Evolutionary conservation across 768 basidiomycete genomes (phyloP).

Genomic region (Tricholoma flavovirens): DNA sequence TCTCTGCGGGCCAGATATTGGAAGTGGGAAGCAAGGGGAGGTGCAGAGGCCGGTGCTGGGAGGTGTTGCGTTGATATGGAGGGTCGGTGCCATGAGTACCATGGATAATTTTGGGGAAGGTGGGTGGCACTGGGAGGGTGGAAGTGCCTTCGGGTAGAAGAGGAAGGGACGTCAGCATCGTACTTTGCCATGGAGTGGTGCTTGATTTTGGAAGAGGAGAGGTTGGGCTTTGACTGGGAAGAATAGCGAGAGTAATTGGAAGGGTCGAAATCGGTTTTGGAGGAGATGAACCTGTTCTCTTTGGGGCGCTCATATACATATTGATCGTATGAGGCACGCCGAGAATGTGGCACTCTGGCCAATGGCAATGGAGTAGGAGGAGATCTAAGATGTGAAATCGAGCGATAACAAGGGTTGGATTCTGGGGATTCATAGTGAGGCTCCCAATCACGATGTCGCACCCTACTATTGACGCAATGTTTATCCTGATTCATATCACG

Average conservation of each 20-base stretch:
- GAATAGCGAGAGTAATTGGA: neutral
- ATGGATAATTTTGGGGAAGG: neutral
- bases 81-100: neutral
- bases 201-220: neutral
- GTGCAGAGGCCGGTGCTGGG: neutral
- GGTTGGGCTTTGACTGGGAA: neutral
- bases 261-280: no score
- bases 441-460: conserved; percentile 2
- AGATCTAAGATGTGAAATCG: neutral
- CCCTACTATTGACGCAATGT: neutral
- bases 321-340: conserved; percentile 8
- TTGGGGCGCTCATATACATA: conserved; percentile 5
- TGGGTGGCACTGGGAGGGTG: neutral
- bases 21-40: neutral
- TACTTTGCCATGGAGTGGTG: no score
- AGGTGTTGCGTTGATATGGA: neutral
- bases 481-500: conserved; percentile 1
- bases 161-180: no score
- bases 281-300: conserved; percentile 1
- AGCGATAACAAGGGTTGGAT: no score
- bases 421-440: conserved; percentile 3
- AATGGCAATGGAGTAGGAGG: neutral
- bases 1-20: neutral
- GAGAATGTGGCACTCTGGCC: neutral
- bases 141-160: neutral